phyloP scores from a whole-genome alignment of 2,329 filamentous ascomycete species.

The Septoria linicola region DNA sequence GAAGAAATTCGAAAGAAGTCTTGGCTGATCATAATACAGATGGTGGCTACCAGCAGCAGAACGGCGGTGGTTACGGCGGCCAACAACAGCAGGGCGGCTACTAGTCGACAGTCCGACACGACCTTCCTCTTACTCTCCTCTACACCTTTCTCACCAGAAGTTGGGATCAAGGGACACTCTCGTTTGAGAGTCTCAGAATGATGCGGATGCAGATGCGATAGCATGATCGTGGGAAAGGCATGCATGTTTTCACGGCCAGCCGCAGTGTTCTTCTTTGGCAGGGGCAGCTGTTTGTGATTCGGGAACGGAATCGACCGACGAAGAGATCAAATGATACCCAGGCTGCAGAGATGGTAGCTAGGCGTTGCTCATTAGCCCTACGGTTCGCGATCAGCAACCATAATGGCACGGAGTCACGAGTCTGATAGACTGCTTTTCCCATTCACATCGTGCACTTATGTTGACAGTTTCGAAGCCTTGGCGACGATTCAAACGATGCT shows the following conservation, averaged over 20 bases:
- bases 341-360: slow-evolving; percentile 19
- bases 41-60: slow-evolving; percentile 32
- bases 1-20: not conserved
- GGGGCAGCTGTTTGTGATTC: slow-evolving; percentile 21
- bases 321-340: slow-evolving; percentile 25
- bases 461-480: too few species aligned
- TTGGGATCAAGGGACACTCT: slow-evolving; percentile 22
- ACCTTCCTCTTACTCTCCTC: slow-evolving; percentile 12
- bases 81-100: slow-evolving; percentile 30
- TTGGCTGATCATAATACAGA: slow-evolving; percentile 23
- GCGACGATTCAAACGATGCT: too few species aligned
- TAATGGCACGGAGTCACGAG: slow-evolving; percentile 17
- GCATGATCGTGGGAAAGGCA: slow-evolving; percentile 22
- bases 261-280: slow-evolving; percentile 18
- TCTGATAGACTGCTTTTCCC: not conserved
- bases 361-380: slow-evolving; percentile 15
- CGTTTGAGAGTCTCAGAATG: slow-evolving; percentile 18
- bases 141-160: slow-evolving; percentile 13
- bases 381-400: slow-evolving; percentile 10
- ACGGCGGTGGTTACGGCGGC: slow-evolving; percentile 32
- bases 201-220: slow-evolving; percentile 12
- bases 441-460: too few species aligned
- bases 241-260: slow-evolving; percentile 20
- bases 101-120: slow-evolving; percentile 17
- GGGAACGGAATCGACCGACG: slow-evolving; percentile 18